phyloP scores from a whole-genome alignment of 2,329 filamentous ascomycete species.

The Davidsoniella virescens region DNA sequence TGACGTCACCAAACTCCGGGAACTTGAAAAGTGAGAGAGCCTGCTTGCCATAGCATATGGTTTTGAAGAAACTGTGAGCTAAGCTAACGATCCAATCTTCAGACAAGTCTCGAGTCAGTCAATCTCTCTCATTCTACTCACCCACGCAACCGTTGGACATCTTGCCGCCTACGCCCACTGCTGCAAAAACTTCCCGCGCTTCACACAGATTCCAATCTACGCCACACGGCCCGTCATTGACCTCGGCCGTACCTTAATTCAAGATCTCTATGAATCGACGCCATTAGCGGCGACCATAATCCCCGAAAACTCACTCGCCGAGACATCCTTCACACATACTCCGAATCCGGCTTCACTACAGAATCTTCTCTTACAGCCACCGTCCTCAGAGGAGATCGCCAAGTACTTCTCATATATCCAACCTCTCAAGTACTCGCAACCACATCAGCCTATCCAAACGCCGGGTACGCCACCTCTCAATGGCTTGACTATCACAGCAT shows the following conservation, averaged over 20 bases:
- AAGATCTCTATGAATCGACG: slow-evolving; percentile 83
- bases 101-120: slow-evolving; percentile 66
- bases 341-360: slow-evolving; percentile 21
- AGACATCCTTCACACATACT: slow-evolving; percentile 10
- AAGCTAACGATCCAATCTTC: slow-evolving; percentile 12
- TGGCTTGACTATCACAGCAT: slow-evolving; percentile 86
- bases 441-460: slow-evolving; percentile 74
- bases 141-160: slow-evolving; percentile 82
- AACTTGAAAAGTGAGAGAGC: slow-evolving; percentile 63
- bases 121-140: slow-evolving; percentile 80
- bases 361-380: slow-evolving; percentile 49
- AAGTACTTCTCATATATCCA: slow-evolving; percentile 84
- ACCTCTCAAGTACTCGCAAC: slow-evolving; percentile 90
- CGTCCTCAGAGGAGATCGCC: slow-evolving; percentile 75
- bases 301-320: slow-evolving; percentile 53
- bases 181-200: slow-evolving; percentile 89
- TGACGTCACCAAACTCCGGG: slow-evolving; percentile 62
- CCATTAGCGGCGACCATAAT: slow-evolving; percentile 78
- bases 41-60: neutral
- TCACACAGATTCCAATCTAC: slow-evolving; percentile 84
- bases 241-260: slow-evolving; percentile 74
- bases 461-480: slow-evolving; percentile 80
- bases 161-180: slow-evolving; percentile 89
- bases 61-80: neutral
- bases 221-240: slow-evolving; percentile 88